These are phyloP conservation scores for Pyricularia pennisetigena DNA, from an alignment of 2,329 filamentous ascomycete species.

Conservation along the genomic window DNA sequence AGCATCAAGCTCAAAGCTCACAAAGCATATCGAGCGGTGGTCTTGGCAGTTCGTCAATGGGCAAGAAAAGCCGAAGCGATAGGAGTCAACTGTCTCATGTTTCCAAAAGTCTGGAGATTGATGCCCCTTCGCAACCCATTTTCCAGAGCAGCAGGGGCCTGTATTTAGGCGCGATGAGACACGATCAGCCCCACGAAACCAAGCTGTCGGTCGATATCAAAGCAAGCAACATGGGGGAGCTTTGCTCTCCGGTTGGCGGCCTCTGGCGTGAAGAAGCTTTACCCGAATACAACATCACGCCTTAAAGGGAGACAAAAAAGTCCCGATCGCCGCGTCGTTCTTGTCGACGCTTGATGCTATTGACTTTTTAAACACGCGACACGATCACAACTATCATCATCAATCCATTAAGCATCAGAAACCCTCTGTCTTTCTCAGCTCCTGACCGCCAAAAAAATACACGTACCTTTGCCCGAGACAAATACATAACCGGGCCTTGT, in stretches of 20 bases:
- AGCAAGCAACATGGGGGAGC: background rate
- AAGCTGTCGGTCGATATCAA: background rate
- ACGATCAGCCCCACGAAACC: background rate
- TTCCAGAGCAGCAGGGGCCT: background rate
- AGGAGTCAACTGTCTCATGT: background rate
- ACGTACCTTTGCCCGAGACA: background rate
- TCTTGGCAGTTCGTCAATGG: background rate
- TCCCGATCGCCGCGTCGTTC: background rate
- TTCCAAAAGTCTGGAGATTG: background rate
- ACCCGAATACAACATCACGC: background rate
- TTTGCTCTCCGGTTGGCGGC: background rate
- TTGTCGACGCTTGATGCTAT: background rate
- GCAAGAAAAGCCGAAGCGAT: background rate
- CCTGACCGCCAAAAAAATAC: background rate
- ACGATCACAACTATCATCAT: background rate
- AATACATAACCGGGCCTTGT: background rate
- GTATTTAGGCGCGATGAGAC: background rate
- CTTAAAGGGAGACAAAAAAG: background rate
- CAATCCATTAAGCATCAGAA: background rate
- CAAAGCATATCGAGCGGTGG: background rate
- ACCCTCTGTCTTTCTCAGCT: background rate
- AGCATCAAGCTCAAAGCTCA: background rate
- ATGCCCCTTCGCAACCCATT: background rate
- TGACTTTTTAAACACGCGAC: background rate
- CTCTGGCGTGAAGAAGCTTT: background rate